Evolutionary conservation across 2,329 filamentous ascomycete genomes (phyloP), one percentile per base, ranked within the genome.

Genomic region (Furcasterigmium furcatum): DNA sequence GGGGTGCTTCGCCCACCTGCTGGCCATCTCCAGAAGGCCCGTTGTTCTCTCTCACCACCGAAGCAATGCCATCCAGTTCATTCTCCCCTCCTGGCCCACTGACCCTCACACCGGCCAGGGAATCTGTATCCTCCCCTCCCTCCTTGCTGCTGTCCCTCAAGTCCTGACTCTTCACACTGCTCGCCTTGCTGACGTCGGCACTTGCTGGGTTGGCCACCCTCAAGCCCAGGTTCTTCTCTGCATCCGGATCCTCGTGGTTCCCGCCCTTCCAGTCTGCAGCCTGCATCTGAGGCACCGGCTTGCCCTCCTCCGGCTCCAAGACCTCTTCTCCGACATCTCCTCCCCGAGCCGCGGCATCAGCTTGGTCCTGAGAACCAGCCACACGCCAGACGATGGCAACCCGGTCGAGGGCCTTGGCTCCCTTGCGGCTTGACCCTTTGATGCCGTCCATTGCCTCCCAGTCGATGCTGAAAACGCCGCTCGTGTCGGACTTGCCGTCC

Each of bases 381-480:
- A 67, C 66, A 34, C 83, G 82, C 94, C 94, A 99, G 0, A 96
- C 85, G 0, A 97, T 87, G 10, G 88, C 84, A 20, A 97, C 72
- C 34, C 80, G 80, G 60, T 99, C 92, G 9, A 95, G 82, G 0
- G 88, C 89, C 36, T 85, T 77, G 1, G 86, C 86, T 0, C 94
- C 94, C 62, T 95, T 95, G 25, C 84, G 79, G 19, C 77, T 82
- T 5, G 87, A 91, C 1, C 94, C 94, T 63, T 96, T 96, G 64
- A 99, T 91, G 4, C 94, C 94, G 55, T 99, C 94, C 82, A 99
- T 88, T 44, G 74, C 72, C 32, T 81, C 77, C 79, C 79, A 82
- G 1, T 75, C 74, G 22, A 82, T 76, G 47, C 70, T 66, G 41
- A 82, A 82, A 4, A 82, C 70, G 10, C 79, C 92, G 9, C 78